Conservation (phyloP, 2,329 filamentous ascomycete genomes). For the Xylariaceae sp. region DNA sequence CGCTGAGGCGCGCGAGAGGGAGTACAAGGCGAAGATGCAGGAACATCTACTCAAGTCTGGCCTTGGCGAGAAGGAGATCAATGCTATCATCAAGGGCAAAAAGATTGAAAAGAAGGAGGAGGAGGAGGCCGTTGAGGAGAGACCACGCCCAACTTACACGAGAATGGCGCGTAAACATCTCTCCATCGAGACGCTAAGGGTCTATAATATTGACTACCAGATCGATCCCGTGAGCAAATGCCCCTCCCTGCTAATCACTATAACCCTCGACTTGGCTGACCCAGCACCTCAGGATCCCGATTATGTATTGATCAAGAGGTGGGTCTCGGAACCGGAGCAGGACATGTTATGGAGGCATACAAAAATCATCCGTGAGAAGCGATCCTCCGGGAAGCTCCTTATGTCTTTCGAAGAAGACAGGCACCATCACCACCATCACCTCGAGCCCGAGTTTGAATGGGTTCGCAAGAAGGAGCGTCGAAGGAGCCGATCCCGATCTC, state of each 20-base stretch:
- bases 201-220: slow-evolving; percentile 60
- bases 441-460: slow-evolving; percentile 55
- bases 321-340: slow-evolving; percentile 72
- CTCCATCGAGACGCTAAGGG: slow-evolving; percentile 62
- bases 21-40: slow-evolving; percentile 59
- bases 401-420: slow-evolving; percentile 50
- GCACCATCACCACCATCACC: slow-evolving; percentile 43
- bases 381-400: slow-evolving; percentile 46
- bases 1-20: slow-evolving; percentile 51
- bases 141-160: slow-evolving; percentile 58
- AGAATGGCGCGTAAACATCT: slow-evolving; percentile 65
- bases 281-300: slow-evolving; percentile 58
- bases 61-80: slow-evolving; percentile 60
- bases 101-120: slow-evolving; percentile 55
- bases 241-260: background rate
- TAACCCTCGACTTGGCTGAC: slow-evolving; percentile 20
- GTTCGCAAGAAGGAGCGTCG: slow-evolving; percentile 61
- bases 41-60: slow-evolving; percentile 62
- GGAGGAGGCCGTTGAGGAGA: slow-evolving; percentile 35
- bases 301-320: slow-evolving; percentile 73
- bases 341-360: slow-evolving; percentile 75
- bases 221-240: slow-evolving; percentile 54
- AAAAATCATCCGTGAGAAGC: slow-evolving; percentile 61
- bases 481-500: slow-evolving; percentile 57
- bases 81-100: slow-evolving; percentile 54